These are phyloP conservation scores for Aspergillus aculeatus DNA, from an alignment of 2,329 filamentous ascomycete genomes.

Conservation along the genomic window DNA sequence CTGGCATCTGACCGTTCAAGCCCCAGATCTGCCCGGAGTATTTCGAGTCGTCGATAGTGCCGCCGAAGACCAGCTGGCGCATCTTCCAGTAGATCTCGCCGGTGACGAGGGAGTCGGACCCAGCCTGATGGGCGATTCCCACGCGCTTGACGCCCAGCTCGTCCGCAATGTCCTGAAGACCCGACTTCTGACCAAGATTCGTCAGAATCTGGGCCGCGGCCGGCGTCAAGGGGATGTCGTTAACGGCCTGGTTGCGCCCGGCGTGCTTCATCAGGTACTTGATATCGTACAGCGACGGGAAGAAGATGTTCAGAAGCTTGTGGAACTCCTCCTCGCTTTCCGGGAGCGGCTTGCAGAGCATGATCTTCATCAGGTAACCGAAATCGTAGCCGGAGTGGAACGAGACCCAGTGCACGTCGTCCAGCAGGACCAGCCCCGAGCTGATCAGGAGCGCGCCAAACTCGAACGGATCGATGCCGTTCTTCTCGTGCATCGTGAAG, in stretches of 20 bases:
- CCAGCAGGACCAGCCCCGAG: conserved; percentile 83
- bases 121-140: conserved; percentile 86
- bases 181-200: conserved; percentile 85
- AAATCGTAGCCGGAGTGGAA: conserved; percentile 99
- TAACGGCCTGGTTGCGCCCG: conserved; percentile 66
- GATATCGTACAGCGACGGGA: conserved; percentile 90
- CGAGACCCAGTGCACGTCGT: conserved; percentile 91
- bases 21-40: conserved; percentile 93
- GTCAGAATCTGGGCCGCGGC: conserved; percentile 71
- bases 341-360: conserved; percentile 78
- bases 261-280: conserved; percentile 96
- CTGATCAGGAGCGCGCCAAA: conserved; percentile 89
- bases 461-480: conserved; percentile 84
- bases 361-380: conserved; percentile 91
- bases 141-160: conserved; percentile 86
- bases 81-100: conserved; percentile 95
- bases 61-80: conserved; percentile 81
- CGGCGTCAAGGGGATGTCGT: conserved; percentile 62
- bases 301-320: conserved; percentile 84
- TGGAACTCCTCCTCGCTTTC: conserved; percentile 90
- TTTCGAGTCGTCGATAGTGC: conserved; percentile 71
- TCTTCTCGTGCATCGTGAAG: conserved; percentile 76
- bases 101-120: conserved; percentile 88
- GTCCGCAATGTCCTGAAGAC: conserved; percentile 89
- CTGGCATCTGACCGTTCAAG: conserved; percentile 69